Evolutionary conservation across 352 stramenopile genomes (phyloP), one percentile per base, ranked within the genome.

Genomic region (Pythium angustatum): DNA sequence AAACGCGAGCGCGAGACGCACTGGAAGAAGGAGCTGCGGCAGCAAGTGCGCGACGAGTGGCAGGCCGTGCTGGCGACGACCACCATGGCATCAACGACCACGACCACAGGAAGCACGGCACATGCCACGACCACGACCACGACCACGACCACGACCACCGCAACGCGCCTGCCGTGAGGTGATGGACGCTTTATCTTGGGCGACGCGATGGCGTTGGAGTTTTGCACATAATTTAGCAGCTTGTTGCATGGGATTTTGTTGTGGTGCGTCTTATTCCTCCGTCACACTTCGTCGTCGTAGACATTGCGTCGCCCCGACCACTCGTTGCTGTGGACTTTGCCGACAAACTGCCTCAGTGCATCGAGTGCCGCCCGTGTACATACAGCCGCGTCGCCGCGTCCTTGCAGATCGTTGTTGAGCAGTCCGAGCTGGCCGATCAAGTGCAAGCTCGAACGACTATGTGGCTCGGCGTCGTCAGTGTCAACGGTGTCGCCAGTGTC

Each of bases 221-320:
- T n/a, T 12, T 8, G 19, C 24, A 41, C 38, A 9, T 49, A 49
- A 36, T 55, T 34, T 48, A 36, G 7, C 36, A 50, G 27, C 26
- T 30, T 11, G 22, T 45, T 24, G 12, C 50, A 6, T 48, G 19
- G 21, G 22, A 51, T 36, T 48, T 44, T 31, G 17, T 15, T 44
- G n/a, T n/a, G n/a, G n/a, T n/a, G n/a, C n/a, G n/a, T n/a, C n/a
- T n/a, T n/a, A n/a, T n/a, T n/a, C n/a, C n/a, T n/a, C n/a, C 17
- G 22, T 60, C 31, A 93, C 9, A 91, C 78, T 72, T 93, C 85
- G 56, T 93, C 85, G 33, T 93, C 85, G 64, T 93, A 93, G n/a
- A 93, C 85, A 64, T 85, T 87, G 24, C 81, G 76, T 52, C 78
- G 78, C 55, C 58, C 73, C 38, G 73, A 70, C 81, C 82, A 91